Base-by-base conservation (phyloP, 1,284 basidiomycete species). In the Microbotryomycetes sp. region DNA sequence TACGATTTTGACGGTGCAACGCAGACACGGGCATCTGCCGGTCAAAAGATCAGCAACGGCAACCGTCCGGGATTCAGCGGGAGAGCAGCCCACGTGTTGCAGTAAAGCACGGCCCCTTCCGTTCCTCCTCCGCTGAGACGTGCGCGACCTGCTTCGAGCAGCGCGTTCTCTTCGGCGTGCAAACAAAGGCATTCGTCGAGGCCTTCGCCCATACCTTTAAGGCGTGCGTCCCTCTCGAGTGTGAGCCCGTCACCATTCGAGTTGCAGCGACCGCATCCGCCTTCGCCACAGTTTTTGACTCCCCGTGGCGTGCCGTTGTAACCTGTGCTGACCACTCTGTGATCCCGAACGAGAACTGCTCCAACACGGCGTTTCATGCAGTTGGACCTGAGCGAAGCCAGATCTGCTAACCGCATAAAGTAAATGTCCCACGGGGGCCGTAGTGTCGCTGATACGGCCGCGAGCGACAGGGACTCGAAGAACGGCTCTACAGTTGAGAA, bases 251-350 rank as follows among this genome's bases (percentile, higher is more conserved):
- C 41, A 7, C 62, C 64, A 15, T 64, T 56, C 30, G 61, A 61
- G 71, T 97, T 94, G 74, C 91, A 96, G 46, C 83, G 81, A 5
- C 77, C 70, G 74, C 92, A 96, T 23, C 91, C 91, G 5, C 91
- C 79, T 75, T 93, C 85, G 70, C 88, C 88, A 73, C 92, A 96
- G 72, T 96, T 96, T 35, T 71, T 80, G 46, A 97, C 79, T 3
- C 92, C 91, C 9, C 91, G 82, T 9, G 96, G 89, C 0, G 96
- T 98, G 3, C 96, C 96, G 73, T 99, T 99, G 77, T 99, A 99
- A 79, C 96, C 96, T 1, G 96, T 97, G n/a, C 89, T 84, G 45
- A 98, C 79, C 55, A 99, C 88, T 27, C 93, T 82, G 68, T 89
- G 86, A 64, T 89, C 84, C 3, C 60, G 54, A 3, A 74, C 71